Evolutionary conservation across 106 monocot species (phyloP), one percentile per base, ranked within the genome.

Genomic region (Dioscorea dumetorum): DNA sequence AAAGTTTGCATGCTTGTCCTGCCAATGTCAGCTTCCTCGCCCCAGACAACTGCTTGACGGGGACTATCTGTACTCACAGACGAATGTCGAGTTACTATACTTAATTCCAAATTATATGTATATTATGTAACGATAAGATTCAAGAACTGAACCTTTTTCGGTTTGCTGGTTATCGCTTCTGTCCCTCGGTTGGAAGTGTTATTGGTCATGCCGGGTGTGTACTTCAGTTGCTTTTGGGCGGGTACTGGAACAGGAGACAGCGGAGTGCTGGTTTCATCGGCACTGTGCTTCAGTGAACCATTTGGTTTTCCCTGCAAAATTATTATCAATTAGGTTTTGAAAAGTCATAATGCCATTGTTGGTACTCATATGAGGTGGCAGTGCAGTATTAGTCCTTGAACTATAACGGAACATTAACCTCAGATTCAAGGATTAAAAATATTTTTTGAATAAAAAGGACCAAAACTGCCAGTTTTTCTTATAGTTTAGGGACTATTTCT

Each of bases 161-260:
- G 50, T 10, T 69, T 68, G 48, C 77, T 80, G 49, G 69, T 77
- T 56, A 84, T 81, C n/a, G 74, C 67, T 23, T 72, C 56, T 61
- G 57, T 33, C 67, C 72, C 86, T 75, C 63, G 81, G 76, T 56
- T 77, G 67, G 84, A 77, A 60, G 84, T 28, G 28, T 28, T 64
- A 70, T 91, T 97, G 16, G 64, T 91, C 70, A 97, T 88, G 14
- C 95, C 95, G 68, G 91, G 76, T 14, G 82, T 82, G 73, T 89
- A 97, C 66, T 97, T 97, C n/a, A 91, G 89, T 67, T 97, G 95
- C 67, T 97, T 97, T 71, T 97, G 95, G 76, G 95, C 91, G 11
- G 91, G 95, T 41, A 81, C 63, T 56, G 89, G 61, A 24, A 95
- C 58, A 20, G 95, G 95, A 60, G 95, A 95, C 22, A 76, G 72